A percentile compares a stretch with the other conserved stretches of the same genome.
Evolutionary conservation across 352 stramenopile species (phyloP).

Genomic region (Saprolegnia parasitica): DNA sequence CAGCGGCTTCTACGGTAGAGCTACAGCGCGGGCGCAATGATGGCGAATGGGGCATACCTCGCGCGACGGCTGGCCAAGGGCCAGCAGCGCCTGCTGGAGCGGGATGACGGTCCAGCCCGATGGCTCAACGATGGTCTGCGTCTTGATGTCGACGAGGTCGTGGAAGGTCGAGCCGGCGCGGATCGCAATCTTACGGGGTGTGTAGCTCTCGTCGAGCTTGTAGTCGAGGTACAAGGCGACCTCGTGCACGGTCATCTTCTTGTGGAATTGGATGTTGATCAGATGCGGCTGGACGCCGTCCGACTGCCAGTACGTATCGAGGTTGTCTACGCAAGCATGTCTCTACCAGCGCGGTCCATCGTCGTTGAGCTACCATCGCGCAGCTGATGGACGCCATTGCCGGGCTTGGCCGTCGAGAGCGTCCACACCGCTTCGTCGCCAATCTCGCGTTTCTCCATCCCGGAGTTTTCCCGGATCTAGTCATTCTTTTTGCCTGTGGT

Average conservation of each 20-base stretch:
- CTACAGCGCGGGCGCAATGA: background rate
- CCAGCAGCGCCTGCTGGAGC: slow-evolving; percentile 40
- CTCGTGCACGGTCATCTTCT: slow-evolving; percentile 91
- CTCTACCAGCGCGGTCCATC: slow-evolving; percentile 4
- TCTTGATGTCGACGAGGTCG: slow-evolving; percentile 92
- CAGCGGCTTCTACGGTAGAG: slow-evolving; percentile 33
- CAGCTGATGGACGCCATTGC: slow-evolving; percentile 97
- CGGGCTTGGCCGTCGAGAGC: slow-evolving; percentile 95
- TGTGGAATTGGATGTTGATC: slow-evolving; percentile 97
- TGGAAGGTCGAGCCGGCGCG: slow-evolving; percentile 91
- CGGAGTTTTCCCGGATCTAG: background rate
- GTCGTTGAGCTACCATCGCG: slow-evolving; percentile 80
- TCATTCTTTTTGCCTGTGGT: background rate
- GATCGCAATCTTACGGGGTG: slow-evolving; percentile 93
- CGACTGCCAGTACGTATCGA: slow-evolving; percentile 98
- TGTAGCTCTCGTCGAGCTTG: slow-evolving; percentile 98
- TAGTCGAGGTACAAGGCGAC: slow-evolving; percentile 97
- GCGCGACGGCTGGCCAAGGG: background rate
- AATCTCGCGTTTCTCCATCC: slow-evolving; percentile 50
- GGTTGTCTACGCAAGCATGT: slow-evolving; percentile 55
- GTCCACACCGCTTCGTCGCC: slow-evolving; percentile 92
- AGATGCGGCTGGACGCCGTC: slow-evolving; percentile 92
- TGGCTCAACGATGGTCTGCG: slow-evolving; percentile 90
- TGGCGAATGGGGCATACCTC: slow-evolving; percentile 9
- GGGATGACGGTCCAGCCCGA: slow-evolving; percentile 93